Evolutionary conservation across 495 filamentous ascomycete species (phyloP).

Genomic region (Penicillium fimorum): DNA sequence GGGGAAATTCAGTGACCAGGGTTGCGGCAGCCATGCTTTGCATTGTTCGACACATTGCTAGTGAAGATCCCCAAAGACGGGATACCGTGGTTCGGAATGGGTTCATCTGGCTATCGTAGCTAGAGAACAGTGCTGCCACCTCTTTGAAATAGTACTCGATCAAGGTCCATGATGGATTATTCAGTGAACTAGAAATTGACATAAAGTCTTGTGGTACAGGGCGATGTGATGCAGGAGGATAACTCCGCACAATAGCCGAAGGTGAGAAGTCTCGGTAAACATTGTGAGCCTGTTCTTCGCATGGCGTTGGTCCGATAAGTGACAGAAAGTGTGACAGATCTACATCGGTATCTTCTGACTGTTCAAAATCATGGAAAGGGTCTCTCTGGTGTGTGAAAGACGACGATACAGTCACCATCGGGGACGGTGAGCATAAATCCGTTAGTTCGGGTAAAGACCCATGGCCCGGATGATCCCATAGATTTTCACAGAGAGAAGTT

Average conservation of each 20-base stretch:
- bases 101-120: slow-evolving; percentile 58
- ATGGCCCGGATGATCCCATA: slow-evolving; percentile 38
- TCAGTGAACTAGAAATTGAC: slow-evolving; percentile 39
- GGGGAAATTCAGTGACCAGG: slow-evolving; percentile 54
- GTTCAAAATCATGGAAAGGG: slow-evolving; percentile 28
- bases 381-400: slow-evolving; percentile 21
- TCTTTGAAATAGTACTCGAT: slow-evolving; percentile 63
- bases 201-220: slow-evolving; percentile 27
- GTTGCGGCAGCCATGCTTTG: slow-evolving; percentile 63
- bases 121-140: slow-evolving; percentile 56
- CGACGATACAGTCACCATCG: slow-evolving; percentile 15
- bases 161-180: slow-evolving; percentile 52
- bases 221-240: slow-evolving; percentile 28
- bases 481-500: slow-evolving; percentile 29
- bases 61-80: slow-evolving; percentile 54
- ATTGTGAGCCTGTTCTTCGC: slow-evolving; percentile 21
- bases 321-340: slow-evolving; percentile 37
- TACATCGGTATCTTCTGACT: slow-evolving; percentile 23
- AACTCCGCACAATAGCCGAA: slow-evolving; percentile 40
- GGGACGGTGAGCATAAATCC: slow-evolving; percentile 33
- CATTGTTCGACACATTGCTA: slow-evolving; percentile 58
- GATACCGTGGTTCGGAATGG: slow-evolving; percentile 57
- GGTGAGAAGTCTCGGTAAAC: slow-evolving; percentile 38
- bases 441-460: slow-evolving; percentile 36
- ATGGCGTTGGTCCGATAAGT: slow-evolving; percentile 23